Percentiles rank a stretch among this genome's conserved stretches.
Conservation (phyloP, 257 asterid genomes). For the Solanum commersonii region DNA sequence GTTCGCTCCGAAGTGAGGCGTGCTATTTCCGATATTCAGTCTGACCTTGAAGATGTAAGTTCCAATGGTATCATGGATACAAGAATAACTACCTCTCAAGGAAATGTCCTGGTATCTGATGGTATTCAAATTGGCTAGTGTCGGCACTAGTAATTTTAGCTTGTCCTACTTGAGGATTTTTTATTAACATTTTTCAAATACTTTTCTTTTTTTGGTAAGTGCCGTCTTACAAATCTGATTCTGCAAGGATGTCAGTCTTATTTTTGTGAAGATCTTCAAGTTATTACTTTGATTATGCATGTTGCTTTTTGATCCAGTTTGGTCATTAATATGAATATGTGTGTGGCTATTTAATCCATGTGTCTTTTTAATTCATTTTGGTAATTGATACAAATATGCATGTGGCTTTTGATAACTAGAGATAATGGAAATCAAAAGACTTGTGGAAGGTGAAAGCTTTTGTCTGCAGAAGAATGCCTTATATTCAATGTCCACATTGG, state of each 20-base stretch:
- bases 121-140: background rate
- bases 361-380: background rate
- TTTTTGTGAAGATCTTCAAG: background rate
- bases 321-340: background rate
- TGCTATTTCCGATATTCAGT: slow-evolving; percentile 34
- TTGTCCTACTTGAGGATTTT: background rate
- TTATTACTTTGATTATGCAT: background rate
- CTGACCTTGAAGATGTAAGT: slow-evolving; percentile 24
- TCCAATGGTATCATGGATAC: background rate
- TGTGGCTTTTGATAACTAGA: background rate
- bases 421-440: background rate
- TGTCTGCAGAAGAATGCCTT: background rate
- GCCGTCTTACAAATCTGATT: background rate
- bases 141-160: background rate
- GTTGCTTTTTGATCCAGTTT: background rate
- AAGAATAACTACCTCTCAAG: background rate
- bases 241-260: background rate
- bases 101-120: background rate
- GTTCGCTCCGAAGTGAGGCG: slow-evolving; percentile 32
- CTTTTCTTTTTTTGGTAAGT: background rate
- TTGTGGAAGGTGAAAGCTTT: background rate
- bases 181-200: background rate
- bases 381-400: background rate
- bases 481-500: background rate
- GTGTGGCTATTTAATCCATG: background rate